Evolutionary conservation across 1,139 yeast species (phyloP).

Genomic region (Pichia sp.): DNA sequence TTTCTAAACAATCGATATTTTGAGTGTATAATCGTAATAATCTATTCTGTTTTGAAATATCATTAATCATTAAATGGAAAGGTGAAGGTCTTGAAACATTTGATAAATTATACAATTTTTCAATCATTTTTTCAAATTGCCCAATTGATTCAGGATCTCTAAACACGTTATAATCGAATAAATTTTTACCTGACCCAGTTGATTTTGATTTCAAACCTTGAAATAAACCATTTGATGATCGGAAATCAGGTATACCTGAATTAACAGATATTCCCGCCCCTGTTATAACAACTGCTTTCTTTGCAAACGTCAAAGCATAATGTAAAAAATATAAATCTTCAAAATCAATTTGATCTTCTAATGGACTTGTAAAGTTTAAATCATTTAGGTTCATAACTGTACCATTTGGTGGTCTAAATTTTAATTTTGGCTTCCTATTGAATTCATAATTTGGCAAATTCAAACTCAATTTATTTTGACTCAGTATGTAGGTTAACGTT

Average conservation of each 20-base stretch:
- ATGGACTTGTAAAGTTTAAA: slow-evolving; percentile 22
- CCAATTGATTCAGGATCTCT: slow-evolving; percentile 54
- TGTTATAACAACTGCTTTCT: slow-evolving; percentile 49
- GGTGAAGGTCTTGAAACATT: slow-evolving; percentile 59
- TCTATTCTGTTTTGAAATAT: slow-evolving; percentile 54
- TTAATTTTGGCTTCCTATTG: slow-evolving; percentile 34
- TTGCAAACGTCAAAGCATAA: slow-evolving; percentile 42
- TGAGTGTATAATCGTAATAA: slow-evolving; percentile 71
- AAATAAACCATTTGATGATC: slow-evolving; percentile 74
- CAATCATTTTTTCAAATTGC: slow-evolving; percentile 69
- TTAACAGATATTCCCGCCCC: slow-evolving; percentile 92
- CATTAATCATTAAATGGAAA: slow-evolving; percentile 60
- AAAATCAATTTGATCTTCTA: slow-evolving; percentile 30
- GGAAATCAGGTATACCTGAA: slow-evolving; percentile 86
- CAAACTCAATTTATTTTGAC: slow-evolving; percentile 3
- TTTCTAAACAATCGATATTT: slow-evolving; percentile 53
- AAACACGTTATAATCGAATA: slow-evolving; percentile 78
- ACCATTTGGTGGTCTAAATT: slow-evolving; percentile 37
- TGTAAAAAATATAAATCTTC: slow-evolving; percentile 37
- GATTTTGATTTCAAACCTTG: slow-evolving; percentile 40
- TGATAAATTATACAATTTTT: slow-evolving; percentile 53
- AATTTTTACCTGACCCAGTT: slow-evolving; percentile 60
- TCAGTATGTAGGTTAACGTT: neutral
- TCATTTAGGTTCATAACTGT: slow-evolving; percentile 33
- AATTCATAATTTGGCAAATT: slow-evolving; percentile 12